Base-by-base conservation (phyloP, 257 asterid species). In the Lycium barbarum region DNA sequence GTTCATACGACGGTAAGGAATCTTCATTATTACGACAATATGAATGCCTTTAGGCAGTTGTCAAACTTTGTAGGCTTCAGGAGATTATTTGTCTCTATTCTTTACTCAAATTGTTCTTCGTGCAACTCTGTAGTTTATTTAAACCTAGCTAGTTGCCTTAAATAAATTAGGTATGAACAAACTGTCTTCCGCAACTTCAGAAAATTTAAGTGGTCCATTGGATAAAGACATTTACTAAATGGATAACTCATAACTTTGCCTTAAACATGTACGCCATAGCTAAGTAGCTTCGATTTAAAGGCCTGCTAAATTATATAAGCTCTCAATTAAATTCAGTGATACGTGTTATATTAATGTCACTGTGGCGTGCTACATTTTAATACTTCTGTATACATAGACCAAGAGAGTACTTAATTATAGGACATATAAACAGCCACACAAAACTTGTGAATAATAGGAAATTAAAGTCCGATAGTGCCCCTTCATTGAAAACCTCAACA, bases 331-430 rank as follows among this genome's bases (percentile, higher is more conserved):
- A 72, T 72, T 43, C 58, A 43, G 36, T n/a, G 17, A 54, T 13
- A 38, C 33, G 33, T 70, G 54, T 73, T 45, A n/a, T 20, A 73
- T 38, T 58, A 58, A 35, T 45, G 58, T 73, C 55, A 47, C 35
- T 49, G 59, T 73, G 38, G 40, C 81, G 13, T 73, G 81, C 81
- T 47, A 73, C 40, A 20, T 73, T 70, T 70, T 43, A 18, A 43
- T 40, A 71, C 79, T 40, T 40, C 54, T 70, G 6, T 18, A 35
- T 40, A 10, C 7, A 6, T 51, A 51, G 33, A 58, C 17, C 26
- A 18, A 58, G 65, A 17, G 62, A 14, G 20, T 17, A 17, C 18
- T 17, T 58, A 58, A 58, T 58, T 58, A 51, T 51, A 7, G 9
- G 7, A 58, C 15, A 57, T 17, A 57, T 57, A 0, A 4, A 15